Percentiles rank a stretch among this genome's conserved stretches.
phyloP scores from a whole-genome alignment of 208 protist genomes.

The Acanthamoeba healyi region DNA sequence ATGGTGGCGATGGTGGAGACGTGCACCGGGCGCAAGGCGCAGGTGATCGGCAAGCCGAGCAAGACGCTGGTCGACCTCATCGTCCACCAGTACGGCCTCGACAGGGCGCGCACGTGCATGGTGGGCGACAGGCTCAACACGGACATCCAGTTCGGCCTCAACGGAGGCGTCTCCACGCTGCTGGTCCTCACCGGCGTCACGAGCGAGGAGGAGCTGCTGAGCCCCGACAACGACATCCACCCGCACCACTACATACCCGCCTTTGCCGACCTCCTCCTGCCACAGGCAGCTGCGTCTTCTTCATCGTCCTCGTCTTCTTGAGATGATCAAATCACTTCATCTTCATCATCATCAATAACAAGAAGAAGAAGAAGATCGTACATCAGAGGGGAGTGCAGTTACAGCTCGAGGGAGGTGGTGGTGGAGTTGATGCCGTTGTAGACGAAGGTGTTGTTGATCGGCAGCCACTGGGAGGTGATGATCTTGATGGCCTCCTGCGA shows the following conservation, averaged over 20 bases:
- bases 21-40: slow-evolving; percentile 77
- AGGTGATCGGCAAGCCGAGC: slow-evolving; percentile 87
- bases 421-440: slow-evolving; percentile 93
- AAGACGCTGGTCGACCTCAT: slow-evolving; percentile 82
- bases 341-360: background rate
- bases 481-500: slow-evolving; percentile 97
- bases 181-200: slow-evolving; percentile 86
- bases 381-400: too few species aligned
- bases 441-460: slow-evolving; percentile 93
- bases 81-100: slow-evolving; percentile 75
- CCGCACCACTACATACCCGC: background rate
- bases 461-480: slow-evolving; percentile 94
- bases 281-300: too few species aligned
- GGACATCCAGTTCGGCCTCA: slow-evolving; percentile 89
- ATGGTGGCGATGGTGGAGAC: slow-evolving; percentile 74
- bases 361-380: background rate
- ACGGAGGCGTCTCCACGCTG: slow-evolving; percentile 83
- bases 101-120: slow-evolving; percentile 79
- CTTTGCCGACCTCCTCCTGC: slow-evolving; percentile 62
- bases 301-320: background rate
- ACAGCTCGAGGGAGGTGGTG: slow-evolving; percentile 56
- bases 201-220: background rate
- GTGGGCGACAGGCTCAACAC: slow-evolving; percentile 91
- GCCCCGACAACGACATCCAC: slow-evolving; percentile 17
- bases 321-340: too few species aligned